Evolutionary conservation across 1,284 basidiomycete species (phyloP), one percentile per base, ranked within the genome.

Genomic region (Meira nashicola): DNA sequence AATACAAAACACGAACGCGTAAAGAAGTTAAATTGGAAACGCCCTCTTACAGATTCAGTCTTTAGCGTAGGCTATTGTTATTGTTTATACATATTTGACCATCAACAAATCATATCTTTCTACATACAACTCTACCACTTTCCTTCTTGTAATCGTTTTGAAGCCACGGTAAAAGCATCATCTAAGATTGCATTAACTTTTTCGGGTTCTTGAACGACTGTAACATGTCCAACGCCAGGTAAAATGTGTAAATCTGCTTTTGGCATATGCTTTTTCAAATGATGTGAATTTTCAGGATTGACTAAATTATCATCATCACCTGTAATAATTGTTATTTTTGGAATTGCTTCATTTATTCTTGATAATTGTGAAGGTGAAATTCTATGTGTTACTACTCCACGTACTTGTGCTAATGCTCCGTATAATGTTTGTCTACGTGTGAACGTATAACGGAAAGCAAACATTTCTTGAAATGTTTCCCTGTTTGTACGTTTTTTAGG

Each of bases 271-370:
- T 79, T 68, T 67, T 85, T 85, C 43, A 93, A 75, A 37, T 83
- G 81, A 5, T 79, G 66, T 23, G 86, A 87, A 63, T 88, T 84
- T 1, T 70, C 67, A 0, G 85, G 82, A 15, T 82, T 71, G 23
- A 93, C 84, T 2, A 92, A 79, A 50, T 85, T 68, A 73, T 93
- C 90, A 1, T 84, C 78, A 66, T 90, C 87, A 1, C 90, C 91
- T 0, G 86, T 88, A 15, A 90, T 71, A 62, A 92, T 86, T 12
- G 83, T 64, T 2, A 90, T 83, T 40, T 67, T 84, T 10, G 84
- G 82, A 14, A 92, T 83, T 2, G 79, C 79, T 0, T 76, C 71
- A 1, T 86, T 83, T 49, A 92, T 85, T 39, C 70, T 70, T 5
- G 77, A 76, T 12, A 91, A 82, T 1, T 84, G 83, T 0, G 82